A percentile compares a stretch with the other conserved stretches of the same genome.
Evolutionary conservation across 495 filamentous ascomycete genomes (phyloP).

Genomic region (Cryomyces minteri): DNA sequence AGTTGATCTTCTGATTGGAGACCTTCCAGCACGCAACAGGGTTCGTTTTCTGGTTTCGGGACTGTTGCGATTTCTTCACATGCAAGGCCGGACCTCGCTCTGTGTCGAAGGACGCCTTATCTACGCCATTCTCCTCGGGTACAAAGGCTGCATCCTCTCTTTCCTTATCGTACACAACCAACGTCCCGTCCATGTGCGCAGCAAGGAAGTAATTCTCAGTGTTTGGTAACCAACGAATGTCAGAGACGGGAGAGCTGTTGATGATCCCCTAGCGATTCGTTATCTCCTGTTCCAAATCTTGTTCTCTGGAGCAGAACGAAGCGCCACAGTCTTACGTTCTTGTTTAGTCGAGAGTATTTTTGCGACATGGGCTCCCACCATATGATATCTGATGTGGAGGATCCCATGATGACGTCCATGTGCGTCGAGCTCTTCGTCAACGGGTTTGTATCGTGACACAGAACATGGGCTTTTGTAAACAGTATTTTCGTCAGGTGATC

Average conservation of each 20-base stretch:
- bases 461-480: constrained; percentile 86
- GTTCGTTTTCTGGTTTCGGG: constrained; percentile 82
- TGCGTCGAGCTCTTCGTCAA: constrained; percentile 62
- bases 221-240: constrained; percentile 83
- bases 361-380: constrained; percentile 98
- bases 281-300: not conserved
- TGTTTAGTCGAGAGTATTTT: constrained; percentile 90
- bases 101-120: not conserved
- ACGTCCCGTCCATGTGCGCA: constrained; percentile 79
- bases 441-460: constrained; percentile 86
- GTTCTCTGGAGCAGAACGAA: not conserved
- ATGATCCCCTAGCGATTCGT: constrained; percentile 45
- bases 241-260: constrained; percentile 63
- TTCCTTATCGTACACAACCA: constrained; percentile 96
- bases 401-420: constrained; percentile 86
- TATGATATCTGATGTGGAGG: constrained; percentile 88
- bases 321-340: constrained; percentile 42
- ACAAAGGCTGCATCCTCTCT: constrained; percentile 79
- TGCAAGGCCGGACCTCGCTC: constrained; percentile 13
- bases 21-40: constrained; percentile 83
- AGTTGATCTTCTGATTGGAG: constrained; percentile 74
- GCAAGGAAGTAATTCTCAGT: constrained; percentile 91
- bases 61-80: constrained; percentile 76
- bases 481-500: constrained; percentile 89
- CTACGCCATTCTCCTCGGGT: constrained; percentile 25